Evolutionary conservation across 257 asterid genomes (phyloP), one percentile per base, ranked within the genome.

Genomic region (Linderniella brevidens): DNA sequence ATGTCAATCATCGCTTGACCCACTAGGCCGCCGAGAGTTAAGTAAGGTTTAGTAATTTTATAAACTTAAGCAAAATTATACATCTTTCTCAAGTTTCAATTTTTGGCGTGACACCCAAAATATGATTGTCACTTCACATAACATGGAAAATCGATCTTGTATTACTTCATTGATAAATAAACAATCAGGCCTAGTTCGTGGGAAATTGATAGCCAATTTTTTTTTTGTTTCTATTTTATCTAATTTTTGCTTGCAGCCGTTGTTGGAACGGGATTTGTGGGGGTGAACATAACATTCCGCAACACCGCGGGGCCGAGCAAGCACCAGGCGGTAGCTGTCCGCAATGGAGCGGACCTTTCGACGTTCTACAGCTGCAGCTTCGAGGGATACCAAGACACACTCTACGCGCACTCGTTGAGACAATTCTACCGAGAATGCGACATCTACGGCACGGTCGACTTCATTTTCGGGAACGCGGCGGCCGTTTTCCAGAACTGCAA

Each of bases 341-440:
- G 90, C 5, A 78, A 82, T 5, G 93, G 86, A 25, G 63, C 97
- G 9, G 97, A 88, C 35, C 77, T 63, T 17, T 84, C 95, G 1
- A 84, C 74, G 0, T 69, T 78, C 49, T 84, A 76, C 58, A 74
- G 64, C 9, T 88, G 97, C 60, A 78, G 93, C 43, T 78, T 88
- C 42, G 95, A 83, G 47, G 95, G 97, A 0, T 84, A 80, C 48
- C 97, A 88, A 57, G 97, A 88, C 60, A 88, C 97, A 0, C 76
- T 87, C 5, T 88, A 83, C 52, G 84, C 57, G 29, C 83, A 73
- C 36, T 72, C 92, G 0, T 50, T 71, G 1, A 57, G 90, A 5
- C 95, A 88, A 54, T 83, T 88, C 65, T 88, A 76, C 46, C 47
- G 78, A 17, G 72, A 78, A 11, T 88, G 97, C 55, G 77, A 80